Conservation (phyloP, 352 stramenopile species). For the Pythium dissotocum region DNA sequence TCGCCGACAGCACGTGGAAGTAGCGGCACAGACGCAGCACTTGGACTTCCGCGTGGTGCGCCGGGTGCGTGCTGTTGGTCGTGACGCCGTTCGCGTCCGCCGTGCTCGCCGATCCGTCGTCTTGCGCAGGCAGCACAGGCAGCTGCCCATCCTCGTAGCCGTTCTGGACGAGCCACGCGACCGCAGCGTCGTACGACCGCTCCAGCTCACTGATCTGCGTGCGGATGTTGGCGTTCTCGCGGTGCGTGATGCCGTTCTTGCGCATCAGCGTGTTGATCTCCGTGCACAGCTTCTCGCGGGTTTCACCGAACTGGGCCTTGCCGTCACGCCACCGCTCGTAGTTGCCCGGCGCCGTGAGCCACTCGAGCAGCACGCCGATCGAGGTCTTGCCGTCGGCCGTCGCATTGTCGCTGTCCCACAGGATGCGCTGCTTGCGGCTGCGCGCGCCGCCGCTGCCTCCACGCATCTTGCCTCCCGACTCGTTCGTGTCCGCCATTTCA, state of each 20-base stretch:
- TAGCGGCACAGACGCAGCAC: slow-evolving; percentile 70
- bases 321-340: slow-evolving; percentile 68
- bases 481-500: slow-evolving; percentile 15
- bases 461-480: slow-evolving; percentile 10
- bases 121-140: slow-evolving; percentile 13
- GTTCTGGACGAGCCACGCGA: slow-evolving; percentile 54
- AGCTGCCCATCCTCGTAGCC: slow-evolving; percentile 37
- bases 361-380: slow-evolving; percentile 68
- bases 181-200: slow-evolving; percentile 55
- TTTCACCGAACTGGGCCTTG: slow-evolving; percentile 69
- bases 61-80: slow-evolving; percentile 21
- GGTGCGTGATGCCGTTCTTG: slow-evolving; percentile 60
- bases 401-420: slow-evolving; percentile 73
- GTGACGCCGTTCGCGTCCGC: slow-evolving; percentile 13
- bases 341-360: slow-evolving; percentile 61
- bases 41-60: slow-evolving; percentile 40
- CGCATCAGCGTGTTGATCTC: slow-evolving; percentile 71
- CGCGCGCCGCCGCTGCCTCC: slow-evolving; percentile 25
- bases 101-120: neutral
- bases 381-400: slow-evolving; percentile 70
- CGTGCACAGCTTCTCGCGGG: slow-evolving; percentile 66
- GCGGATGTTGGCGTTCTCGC: slow-evolving; percentile 81
- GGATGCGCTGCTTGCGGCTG: slow-evolving; percentile 56
- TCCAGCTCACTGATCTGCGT: slow-evolving; percentile 81
- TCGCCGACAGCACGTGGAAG: slow-evolving; percentile 63